phyloP scores from a whole-genome alignment of 345 rosid genomes.

The Zanthoxylum bungeanum region DNA sequence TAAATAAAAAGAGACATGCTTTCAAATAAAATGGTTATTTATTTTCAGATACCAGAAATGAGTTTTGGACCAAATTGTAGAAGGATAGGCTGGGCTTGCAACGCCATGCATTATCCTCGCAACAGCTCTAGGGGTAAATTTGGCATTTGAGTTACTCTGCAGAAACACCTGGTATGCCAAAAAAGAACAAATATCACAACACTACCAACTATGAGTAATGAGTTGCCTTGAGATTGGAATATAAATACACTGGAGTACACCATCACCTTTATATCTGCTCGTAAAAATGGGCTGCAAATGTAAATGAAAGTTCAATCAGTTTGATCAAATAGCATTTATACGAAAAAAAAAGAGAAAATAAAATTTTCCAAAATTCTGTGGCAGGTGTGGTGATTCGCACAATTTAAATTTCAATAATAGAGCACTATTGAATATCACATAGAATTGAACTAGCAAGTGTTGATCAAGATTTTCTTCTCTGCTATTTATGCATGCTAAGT shows the following conservation, averaged over 20 bases:
- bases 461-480: background rate
- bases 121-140: slow-evolving; percentile 89
- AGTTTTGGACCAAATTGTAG: slow-evolving; percentile 71
- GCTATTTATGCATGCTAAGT: background rate
- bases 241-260: slow-evolving; percentile 12
- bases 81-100: slow-evolving; percentile 86
- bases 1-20: background rate
- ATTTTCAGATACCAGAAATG: slow-evolving; percentile 76
- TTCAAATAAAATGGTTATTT: background rate
- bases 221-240: slow-evolving; percentile 15
- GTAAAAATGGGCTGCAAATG: slow-evolving; percentile 75
- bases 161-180: slow-evolving; percentile 65
- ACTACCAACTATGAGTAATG: slow-evolving; percentile 2
- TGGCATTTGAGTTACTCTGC: slow-evolving; percentile 72
- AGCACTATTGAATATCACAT: background rate
- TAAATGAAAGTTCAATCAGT: slow-evolving; percentile 31
- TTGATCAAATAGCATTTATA: background rate
- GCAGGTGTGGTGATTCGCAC: background rate
- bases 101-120: slow-evolving; percentile 96
- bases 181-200: slow-evolving; percentile 10
- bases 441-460: no score
- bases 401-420: background rate
- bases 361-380: background rate
- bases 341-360: background rate
- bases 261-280: slow-evolving; percentile 93